Conservation (phyloP, 345 rosid species). For the Arabidopsis arenosa region DNA sequence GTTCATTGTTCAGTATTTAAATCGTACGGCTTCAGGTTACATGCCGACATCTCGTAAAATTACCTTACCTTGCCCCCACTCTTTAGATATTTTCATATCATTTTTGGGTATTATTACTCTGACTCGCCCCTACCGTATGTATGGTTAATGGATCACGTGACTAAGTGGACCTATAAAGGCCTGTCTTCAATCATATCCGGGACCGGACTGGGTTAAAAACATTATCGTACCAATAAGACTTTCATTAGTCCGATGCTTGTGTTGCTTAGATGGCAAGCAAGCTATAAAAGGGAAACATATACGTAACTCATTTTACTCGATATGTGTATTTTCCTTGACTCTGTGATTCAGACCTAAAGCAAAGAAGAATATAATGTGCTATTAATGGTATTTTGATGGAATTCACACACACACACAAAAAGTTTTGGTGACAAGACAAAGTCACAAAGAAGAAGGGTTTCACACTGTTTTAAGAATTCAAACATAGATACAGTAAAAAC, state of each 20-base stretch:
- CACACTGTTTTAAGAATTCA: not conserved
- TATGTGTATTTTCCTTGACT: not conserved
- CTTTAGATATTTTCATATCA: constrained; percentile 29
- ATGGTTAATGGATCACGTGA: not conserved
- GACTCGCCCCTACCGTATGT: no score
- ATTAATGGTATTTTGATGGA: not conserved
- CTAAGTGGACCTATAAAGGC: constrained; percentile 22
- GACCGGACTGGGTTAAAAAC: constrained; percentile 2
- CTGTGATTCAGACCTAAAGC: not conserved
- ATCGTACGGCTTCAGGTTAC: constrained; percentile 30
- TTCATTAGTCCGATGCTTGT: constrained; percentile 1
- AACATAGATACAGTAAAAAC: not conserved
- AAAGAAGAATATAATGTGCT: not conserved
- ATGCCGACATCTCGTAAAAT: constrained; percentile 11
- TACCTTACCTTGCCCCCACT: constrained; percentile 27
- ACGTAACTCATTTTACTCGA: not conserved
- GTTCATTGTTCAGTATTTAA: constrained; percentile 1
- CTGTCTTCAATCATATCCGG: not conserved
- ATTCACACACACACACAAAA: not conserved
- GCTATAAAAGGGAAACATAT: no score
- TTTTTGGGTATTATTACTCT: not conserved
- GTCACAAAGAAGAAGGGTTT: not conserved
- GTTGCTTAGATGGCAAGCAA: constrained; percentile 22
- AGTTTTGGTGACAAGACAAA: no score
- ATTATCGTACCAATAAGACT: not conserved